A percentile compares a stretch with the other conserved stretches of the same genome.
phyloP scores from a whole-genome alignment of 2,329 filamentous ascomycete species.

The Raffaelea ambrosiae region DNA sequence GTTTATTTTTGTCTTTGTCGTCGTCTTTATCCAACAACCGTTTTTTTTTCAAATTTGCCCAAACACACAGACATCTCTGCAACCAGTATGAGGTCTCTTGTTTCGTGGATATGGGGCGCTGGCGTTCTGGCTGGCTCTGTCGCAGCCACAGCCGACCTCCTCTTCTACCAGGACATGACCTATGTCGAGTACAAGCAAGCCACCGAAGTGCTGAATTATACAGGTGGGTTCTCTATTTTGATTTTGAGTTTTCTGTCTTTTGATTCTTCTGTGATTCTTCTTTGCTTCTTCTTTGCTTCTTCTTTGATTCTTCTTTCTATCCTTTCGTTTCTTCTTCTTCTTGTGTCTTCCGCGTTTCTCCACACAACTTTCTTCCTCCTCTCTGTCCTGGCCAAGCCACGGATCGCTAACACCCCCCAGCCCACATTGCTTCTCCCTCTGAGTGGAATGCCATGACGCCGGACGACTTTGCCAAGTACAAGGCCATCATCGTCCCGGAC shows the following conservation, averaged over 20 bases:
- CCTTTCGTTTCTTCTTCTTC: neutral
- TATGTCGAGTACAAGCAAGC: slow-evolving; percentile 17
- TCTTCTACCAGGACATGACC: slow-evolving; percentile 16
- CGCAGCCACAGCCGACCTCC: slow-evolving; percentile 12
- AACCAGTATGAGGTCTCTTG: no score
- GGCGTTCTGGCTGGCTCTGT: no score
- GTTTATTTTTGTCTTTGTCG: no score
- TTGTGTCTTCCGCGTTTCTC: neutral
- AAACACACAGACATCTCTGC: no score
- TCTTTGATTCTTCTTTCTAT: no score
- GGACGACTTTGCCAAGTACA: slow-evolving; percentile 33
- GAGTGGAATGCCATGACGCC: slow-evolving; percentile 20
- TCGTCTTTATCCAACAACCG: no score
- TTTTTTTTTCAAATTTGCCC: no score
- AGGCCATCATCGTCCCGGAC: slow-evolving; percentile 34
- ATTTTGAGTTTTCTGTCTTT: neutral
- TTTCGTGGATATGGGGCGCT: no score
- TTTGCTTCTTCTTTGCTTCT: no score
- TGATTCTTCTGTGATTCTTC: no score
- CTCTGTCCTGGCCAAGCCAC: no score
- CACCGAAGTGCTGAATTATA: slow-evolving; percentile 10
- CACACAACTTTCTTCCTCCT: no score
- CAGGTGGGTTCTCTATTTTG: slow-evolving; percentile 12
- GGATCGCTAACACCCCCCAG: slow-evolving; percentile 3
- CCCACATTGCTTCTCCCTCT: slow-evolving; percentile 7